A percentile compares a stretch with the other conserved stretches of the same genome.
Conservation (phyloP, 2,329 filamentous ascomycete genomes). For the Aspergillus sp. region DNA sequence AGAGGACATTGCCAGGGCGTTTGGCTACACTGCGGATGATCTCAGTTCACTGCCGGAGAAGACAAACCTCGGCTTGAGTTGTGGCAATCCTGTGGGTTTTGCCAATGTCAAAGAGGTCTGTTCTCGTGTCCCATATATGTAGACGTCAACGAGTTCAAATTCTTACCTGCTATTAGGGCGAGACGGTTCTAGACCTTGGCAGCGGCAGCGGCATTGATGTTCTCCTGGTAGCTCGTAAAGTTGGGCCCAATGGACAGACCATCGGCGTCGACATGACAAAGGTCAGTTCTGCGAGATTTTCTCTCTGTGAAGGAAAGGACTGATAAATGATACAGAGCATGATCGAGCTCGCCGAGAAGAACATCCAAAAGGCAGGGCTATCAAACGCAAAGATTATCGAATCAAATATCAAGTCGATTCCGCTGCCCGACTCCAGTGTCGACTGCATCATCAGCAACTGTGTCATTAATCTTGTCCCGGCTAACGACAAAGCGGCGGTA, state of each 20-base stretch:
- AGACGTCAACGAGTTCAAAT: constrained; percentile 51
- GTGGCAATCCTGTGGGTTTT: constrained; percentile 53
- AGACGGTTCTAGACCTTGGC: constrained; percentile 58
- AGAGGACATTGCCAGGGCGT: constrained; percentile 47
- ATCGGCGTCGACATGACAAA: constrained; percentile 62
- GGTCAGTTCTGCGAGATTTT: constrained; percentile 28
- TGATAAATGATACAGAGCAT: constrained; percentile 46
- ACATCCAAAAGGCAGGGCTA: constrained; percentile 37
- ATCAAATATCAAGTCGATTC: constrained; percentile 50
- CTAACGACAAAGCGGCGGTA: constrained; percentile 50
- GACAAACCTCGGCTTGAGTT: constrained; percentile 54
- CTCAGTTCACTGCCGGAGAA: constrained; percentile 46
- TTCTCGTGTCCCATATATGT: constrained; percentile 47
- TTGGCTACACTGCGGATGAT: constrained; percentile 52
- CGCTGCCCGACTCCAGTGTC: constrained; percentile 41
- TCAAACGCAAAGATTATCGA: constrained; percentile 53
- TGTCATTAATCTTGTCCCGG: constrained; percentile 59
- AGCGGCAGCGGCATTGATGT: constrained; percentile 59
- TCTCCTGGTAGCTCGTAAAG: constrained; percentile 52
- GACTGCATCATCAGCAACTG: constrained; percentile 64
- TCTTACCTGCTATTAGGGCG: constrained; percentile 59
- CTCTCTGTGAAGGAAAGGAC: constrained; percentile 3
- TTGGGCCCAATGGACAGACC: constrained; percentile 49
- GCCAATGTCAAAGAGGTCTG: constrained; percentile 46
- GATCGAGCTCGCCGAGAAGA: constrained; percentile 50